Percentiles rank a stretch among this genome's conserved stretches.
These are phyloP conservation scores for Saturnispora galanensis DNA, from an alignment of 805 yeast species.

Conservation along the genomic window DNA sequence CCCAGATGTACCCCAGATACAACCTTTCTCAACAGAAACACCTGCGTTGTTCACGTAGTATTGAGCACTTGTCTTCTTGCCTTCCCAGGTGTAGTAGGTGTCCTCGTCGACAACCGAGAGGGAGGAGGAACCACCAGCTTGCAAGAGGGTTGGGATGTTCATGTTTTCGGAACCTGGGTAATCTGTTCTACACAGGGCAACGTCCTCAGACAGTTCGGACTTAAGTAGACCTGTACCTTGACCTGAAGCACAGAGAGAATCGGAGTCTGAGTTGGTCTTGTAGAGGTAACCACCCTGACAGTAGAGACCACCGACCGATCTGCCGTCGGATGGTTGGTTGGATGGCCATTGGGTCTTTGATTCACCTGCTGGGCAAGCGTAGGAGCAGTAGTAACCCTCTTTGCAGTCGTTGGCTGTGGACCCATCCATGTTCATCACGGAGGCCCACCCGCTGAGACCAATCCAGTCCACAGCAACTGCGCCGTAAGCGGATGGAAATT, in stretches of 20 bases:
- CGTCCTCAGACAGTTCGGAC: constrained; percentile 39
- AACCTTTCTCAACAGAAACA: constrained; percentile 56
- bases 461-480: constrained; percentile 52
- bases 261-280: constrained; percentile 42
- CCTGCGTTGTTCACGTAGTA: constrained; percentile 73
- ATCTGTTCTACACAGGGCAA: constrained; percentile 69
- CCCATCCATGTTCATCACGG: constrained; percentile 40
- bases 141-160: constrained; percentile 61
- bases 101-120: constrained; percentile 53
- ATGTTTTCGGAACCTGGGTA: constrained; percentile 78
- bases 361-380: constrained; percentile 74
- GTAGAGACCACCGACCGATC: constrained; percentile 61
- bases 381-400: constrained; percentile 66
- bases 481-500: constrained; percentile 64
- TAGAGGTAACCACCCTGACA: constrained; percentile 53
- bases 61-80: constrained; percentile 58
- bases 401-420: constrained; percentile 44
- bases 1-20: constrained; percentile 58
- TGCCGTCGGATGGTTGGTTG: constrained; percentile 55
- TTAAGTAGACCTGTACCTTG: constrained; percentile 42
- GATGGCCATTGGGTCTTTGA: constrained; percentile 76
- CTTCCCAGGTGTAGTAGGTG: constrained; percentile 53
- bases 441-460: constrained; percentile 54
- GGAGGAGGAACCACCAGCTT: constrained; percentile 41
- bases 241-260: constrained; percentile 61